Evolutionary conservation across 805 yeast genomes (phyloP).

Genomic region (Naumovozyma castellii): DNA sequence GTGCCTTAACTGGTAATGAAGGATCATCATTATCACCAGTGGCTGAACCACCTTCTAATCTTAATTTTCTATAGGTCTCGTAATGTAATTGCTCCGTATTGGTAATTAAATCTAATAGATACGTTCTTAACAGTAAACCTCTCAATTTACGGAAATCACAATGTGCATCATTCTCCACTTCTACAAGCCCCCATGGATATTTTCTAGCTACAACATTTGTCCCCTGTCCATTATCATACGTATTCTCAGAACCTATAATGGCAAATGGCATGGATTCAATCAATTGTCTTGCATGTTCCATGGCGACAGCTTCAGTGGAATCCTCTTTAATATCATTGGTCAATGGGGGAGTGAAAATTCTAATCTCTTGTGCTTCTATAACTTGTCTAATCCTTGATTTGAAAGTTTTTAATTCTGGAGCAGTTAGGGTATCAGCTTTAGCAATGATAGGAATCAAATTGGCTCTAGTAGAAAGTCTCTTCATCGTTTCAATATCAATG

Average conservation of each 20-base stretch:
- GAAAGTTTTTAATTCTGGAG: constrained; percentile 56
- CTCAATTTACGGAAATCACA: constrained; percentile 80
- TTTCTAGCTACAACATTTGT: constrained; percentile 64
- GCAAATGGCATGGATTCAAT: constrained; percentile 86
- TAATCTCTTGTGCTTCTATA: constrained; percentile 75
- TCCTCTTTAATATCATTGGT: constrained; percentile 9
- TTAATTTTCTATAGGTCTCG: constrained; percentile 65
- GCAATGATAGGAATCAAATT: constrained; percentile 86
- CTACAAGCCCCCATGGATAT: constrained; percentile 87
- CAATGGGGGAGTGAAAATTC: constrained; percentile 76
- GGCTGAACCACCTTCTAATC: constrained; percentile 44
- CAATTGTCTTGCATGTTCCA: constrained; percentile 71
- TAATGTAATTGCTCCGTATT: constrained; percentile 77
- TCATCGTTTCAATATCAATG: constrained; percentile 82
- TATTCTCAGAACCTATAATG: constrained; percentile 66
- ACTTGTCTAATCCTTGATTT: constrained; percentile 72
- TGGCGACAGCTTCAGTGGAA: constrained; percentile 49
- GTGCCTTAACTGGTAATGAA: constrained; percentile 31
- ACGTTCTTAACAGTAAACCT: constrained; percentile 67
- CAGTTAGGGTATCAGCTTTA: constrained; percentile 76
- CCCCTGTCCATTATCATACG: constrained; percentile 55
- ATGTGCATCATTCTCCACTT: constrained; percentile 76
- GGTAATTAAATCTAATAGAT: constrained; percentile 71
- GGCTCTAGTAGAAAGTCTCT: constrained; percentile 66
- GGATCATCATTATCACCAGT: constrained; percentile 20